These are phyloP conservation scores for Linderniella brevidens DNA, from an alignment of 257 asterid genomes.

Conservation along the genomic window DNA sequence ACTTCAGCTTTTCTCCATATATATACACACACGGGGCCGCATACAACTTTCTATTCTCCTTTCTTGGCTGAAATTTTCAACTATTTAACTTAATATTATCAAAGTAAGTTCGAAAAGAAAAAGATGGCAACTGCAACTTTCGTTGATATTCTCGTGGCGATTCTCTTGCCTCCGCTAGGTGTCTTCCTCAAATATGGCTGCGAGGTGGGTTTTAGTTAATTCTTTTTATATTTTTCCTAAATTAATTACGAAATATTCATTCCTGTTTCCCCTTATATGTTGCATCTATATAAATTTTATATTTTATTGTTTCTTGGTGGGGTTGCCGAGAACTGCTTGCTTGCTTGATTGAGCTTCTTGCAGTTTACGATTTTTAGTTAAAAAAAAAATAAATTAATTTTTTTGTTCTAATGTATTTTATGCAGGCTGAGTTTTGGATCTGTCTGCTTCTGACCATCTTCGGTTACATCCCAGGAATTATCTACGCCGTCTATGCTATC, in stretches of 20 bases:
- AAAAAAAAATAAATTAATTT: background rate
- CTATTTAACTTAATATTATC: too few species aligned
- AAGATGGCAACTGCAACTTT: slow-evolving; percentile 26
- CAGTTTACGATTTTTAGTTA: too few species aligned
- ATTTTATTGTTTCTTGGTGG: background rate
- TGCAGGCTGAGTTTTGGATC: slow-evolving; percentile 42
- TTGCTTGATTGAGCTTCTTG: too few species aligned
- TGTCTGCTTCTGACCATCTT: slow-evolving; percentile 40
- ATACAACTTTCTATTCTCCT: too few species aligned
- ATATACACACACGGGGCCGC: too few species aligned
- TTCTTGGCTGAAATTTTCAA: too few species aligned
- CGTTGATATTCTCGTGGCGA: slow-evolving; percentile 52
- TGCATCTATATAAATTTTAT: background rate
- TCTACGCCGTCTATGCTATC: slow-evolving; percentile 47
- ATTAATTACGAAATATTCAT: too few species aligned
- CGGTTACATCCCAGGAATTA: slow-evolving; percentile 54
- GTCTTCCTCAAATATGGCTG: slow-evolving; percentile 76
- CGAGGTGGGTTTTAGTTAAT: slow-evolving; percentile 17
- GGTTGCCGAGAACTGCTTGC: background rate
- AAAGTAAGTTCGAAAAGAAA: background rate
- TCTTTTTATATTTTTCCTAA: background rate
- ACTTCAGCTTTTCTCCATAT: too few species aligned
- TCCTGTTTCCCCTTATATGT: too few species aligned
- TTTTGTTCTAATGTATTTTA: background rate
- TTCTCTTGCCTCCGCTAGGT: slow-evolving; percentile 78